Conservation (phyloP, 208 protist genomes). For the Leishmania gerbilli region DNA sequence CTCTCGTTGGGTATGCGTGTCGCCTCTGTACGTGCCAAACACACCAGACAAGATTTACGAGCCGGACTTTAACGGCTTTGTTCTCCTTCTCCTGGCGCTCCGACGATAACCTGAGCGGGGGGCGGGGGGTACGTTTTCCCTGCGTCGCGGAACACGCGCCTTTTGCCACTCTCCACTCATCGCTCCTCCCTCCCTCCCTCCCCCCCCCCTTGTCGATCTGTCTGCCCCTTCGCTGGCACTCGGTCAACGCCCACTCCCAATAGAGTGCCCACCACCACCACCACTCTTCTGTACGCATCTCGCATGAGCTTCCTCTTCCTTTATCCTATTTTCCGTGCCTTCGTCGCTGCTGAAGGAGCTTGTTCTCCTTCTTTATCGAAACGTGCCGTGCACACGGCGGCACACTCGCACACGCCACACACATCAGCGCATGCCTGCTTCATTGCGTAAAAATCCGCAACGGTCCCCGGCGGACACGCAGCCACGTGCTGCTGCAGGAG, state of each 20-base stretch:
- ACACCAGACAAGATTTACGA: neutral
- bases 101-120: neutral
- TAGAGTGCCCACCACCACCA: neutral
- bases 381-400: neutral
- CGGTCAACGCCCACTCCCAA: neutral
- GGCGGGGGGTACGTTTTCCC: neutral
- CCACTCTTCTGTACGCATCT: neutral
- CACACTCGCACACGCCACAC: neutral
- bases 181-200: neutral
- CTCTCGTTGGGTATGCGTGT: neutral
- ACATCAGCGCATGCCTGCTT: conserved; percentile 5
- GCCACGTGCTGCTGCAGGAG: neutral
- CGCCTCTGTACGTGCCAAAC: neutral
- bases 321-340: neutral
- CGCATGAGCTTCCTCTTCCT: neutral
- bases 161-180: neutral
- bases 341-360: neutral
- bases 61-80: neutral
- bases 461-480: neutral
- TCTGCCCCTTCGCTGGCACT: neutral
- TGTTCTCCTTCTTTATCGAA: neutral
- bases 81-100: neutral
- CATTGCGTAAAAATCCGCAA: conserved; percentile 5
- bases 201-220: neutral
- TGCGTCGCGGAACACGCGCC: neutral